Conservation (phyloP, 2,329 filamentous ascomycete species). For the Harringtonia aguacate region DNA sequence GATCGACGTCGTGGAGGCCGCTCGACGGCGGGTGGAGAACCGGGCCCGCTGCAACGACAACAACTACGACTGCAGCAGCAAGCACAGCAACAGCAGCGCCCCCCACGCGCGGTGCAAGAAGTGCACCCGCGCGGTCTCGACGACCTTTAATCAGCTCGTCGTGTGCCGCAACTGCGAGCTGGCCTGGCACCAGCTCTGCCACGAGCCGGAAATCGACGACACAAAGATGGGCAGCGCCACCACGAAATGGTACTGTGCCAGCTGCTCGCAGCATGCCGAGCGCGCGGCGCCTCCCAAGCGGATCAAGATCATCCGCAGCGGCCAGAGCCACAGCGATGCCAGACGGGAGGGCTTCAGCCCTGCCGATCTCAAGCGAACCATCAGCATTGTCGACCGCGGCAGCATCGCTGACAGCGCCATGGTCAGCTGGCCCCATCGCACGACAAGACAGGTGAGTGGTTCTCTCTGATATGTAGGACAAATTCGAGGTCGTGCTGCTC, state of each 20-base stretch:
- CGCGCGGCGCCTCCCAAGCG: constrained; percentile 18
- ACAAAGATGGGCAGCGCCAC: constrained; percentile 51
- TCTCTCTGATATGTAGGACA: too few species aligned
- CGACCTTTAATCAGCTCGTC: constrained; percentile 67
- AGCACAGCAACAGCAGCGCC: constrained; percentile 46
- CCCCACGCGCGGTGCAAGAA: constrained; percentile 57
- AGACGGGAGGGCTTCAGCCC: constrained; percentile 8
- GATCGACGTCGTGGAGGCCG: constrained; percentile 21
- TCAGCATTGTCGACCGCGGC: background rate
- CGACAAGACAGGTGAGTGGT: constrained; percentile 28
- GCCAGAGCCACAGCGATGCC: constrained; percentile 6
- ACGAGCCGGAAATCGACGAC: constrained; percentile 63
- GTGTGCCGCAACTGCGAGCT: constrained; percentile 76
- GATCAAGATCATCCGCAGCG: background rate
- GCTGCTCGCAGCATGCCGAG: constrained; percentile 37
- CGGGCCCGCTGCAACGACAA: too few species aligned
- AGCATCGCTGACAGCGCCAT: background rate
- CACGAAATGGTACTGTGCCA: constrained; percentile 60
- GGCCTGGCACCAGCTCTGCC: constrained; percentile 74
- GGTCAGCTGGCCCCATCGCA: constrained; percentile 28
- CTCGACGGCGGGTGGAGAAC: constrained; percentile 18
- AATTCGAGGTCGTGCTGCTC: too few species aligned
- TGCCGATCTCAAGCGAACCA: constrained; percentile 1
- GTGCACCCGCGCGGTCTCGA: constrained; percentile 63
- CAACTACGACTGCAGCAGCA: too few species aligned